Percentiles rank a stretch among this genome's conserved stretches.
phyloP scores from a whole-genome alignment of 305 asterid genomes.

The Fraxinus baroniana region DNA sequence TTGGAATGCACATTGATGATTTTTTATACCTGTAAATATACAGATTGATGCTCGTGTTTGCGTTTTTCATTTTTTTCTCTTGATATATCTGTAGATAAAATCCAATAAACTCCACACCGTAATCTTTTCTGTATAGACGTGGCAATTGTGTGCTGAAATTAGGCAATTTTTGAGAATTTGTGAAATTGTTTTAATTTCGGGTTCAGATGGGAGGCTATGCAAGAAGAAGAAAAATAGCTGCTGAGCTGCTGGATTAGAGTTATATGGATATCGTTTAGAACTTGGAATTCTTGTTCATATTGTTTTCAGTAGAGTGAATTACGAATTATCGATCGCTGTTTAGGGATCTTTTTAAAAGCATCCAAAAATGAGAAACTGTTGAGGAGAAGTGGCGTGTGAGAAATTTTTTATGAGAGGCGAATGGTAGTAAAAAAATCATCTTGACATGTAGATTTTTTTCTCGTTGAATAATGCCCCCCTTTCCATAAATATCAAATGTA shows the following conservation, averaged over 20 bases:
- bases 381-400: not conserved
- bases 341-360: not conserved
- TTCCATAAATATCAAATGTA: not conserved
- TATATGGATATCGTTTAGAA: not conserved
- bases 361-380: not conserved
- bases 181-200: slow-evolving; percentile 15
- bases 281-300: not conserved
- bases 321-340: not conserved
- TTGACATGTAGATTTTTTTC: not conserved
- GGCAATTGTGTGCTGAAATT: not conserved
- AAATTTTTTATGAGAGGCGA: not conserved
- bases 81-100: not conserved
- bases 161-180: slow-evolving; percentile 20
- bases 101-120: not conserved
- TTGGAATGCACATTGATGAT: not conserved
- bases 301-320: not conserved
- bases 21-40: not conserved
- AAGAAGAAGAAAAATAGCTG: not conserved
- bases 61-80: not conserved
- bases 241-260: not conserved
- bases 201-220: not conserved
- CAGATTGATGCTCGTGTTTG: not conserved
- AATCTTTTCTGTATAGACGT: not conserved
- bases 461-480: not conserved
- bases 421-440: not conserved